Evolutionary conservation across 164 flowering plant species (phyloP).

Genomic region (Nelumbo lutea): DNA sequence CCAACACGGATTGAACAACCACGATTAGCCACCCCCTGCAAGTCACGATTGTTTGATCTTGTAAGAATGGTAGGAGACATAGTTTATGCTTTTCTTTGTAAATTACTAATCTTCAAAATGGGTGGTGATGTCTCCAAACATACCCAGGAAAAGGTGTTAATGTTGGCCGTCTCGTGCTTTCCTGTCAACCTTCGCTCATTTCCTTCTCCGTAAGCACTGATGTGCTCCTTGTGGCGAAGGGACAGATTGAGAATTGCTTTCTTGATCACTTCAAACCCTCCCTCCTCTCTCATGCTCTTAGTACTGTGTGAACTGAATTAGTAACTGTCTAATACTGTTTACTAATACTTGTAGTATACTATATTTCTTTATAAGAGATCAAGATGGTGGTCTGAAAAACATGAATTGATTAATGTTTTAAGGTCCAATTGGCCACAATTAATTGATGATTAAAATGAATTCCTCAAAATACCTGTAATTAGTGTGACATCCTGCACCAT

Average conservation of each 20-base stretch:
- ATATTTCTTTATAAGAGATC: not conserved
- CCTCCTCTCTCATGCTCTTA: conserved; percentile 91
- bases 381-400: not conserved
- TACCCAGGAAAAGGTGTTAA: conserved; percentile 95
- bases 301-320: conserved; percentile 50
- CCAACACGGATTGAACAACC: conserved; percentile 97
- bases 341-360: not conserved
- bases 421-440: not conserved
- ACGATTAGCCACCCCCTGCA: conserved; percentile 96
- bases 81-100: not conserved
- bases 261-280: conserved; percentile 88
- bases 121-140: conserved; percentile 6
- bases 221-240: conserved; percentile 90
- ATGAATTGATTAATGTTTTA: not conserved
- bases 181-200: conserved; percentile 97
- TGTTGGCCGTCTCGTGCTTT: conserved; percentile 92
- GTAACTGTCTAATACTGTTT: not conserved
- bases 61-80: not conserved
- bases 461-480: conserved; percentile 66
- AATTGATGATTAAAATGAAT: not conserved
- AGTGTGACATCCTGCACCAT: conserved; percentile 98
- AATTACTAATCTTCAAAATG: not conserved
- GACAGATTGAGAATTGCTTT: conserved; percentile 92
- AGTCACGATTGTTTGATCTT: not conserved
- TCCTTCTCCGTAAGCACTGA: conserved; percentile 98